Base-by-base conservation (phyloP, 192 early-diverging fungal species). In the Allomyces arbusculus region DNA sequence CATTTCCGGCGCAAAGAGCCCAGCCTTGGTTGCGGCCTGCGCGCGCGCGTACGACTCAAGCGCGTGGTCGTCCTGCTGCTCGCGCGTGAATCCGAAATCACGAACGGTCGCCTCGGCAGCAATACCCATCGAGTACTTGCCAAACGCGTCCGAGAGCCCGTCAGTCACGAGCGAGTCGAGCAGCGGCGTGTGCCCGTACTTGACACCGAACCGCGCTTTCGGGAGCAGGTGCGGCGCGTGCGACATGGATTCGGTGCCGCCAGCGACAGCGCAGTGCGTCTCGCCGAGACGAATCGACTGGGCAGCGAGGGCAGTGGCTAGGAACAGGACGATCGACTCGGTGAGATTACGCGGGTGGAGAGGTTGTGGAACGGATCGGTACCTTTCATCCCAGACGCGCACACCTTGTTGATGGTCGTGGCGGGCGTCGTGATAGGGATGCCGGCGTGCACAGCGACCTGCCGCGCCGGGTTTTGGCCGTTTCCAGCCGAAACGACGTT, bases 391-490 rank as follows among this genome's bases (percentile, higher is more conserved):
- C 84, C 87, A 40, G 84, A 87, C 19, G 89, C 88, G 64, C 89
- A 91, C 33, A 89, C 88, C 73, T 89, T 89, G 77, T 88, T 89
- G 68, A 91, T 84, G 10, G 88, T 87, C 7, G 88, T 89, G 50
- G 84, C 79, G 61, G 85, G 75, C 24, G 82, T 79, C 24, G 76
- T 76, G 44, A 79, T 66, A n/a, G 73, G 72, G 64, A 90, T 80
- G 14, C 88, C 88, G 16, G 89, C 84, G 55, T 81, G 79, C 23
- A 91, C 75, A n/a, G 88, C 84, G 45, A 84, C 89, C 72, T 89
- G 88, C 64, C 89, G 86, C 23, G 89, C 89, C 44, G 88, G 88
- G 81, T 89, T 91, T 71, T 89, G 88, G 28, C 89, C 89, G 23
- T 88, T 79, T 50, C 83, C 83, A 61, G 88, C 88, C 63, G 86